A percentile compares a stretch with the other conserved stretches of the same genome.
These are phyloP conservation scores for Excoecaria agallocha DNA, from an alignment of 345 rosid genomes.

Conservation along the genomic window DNA sequence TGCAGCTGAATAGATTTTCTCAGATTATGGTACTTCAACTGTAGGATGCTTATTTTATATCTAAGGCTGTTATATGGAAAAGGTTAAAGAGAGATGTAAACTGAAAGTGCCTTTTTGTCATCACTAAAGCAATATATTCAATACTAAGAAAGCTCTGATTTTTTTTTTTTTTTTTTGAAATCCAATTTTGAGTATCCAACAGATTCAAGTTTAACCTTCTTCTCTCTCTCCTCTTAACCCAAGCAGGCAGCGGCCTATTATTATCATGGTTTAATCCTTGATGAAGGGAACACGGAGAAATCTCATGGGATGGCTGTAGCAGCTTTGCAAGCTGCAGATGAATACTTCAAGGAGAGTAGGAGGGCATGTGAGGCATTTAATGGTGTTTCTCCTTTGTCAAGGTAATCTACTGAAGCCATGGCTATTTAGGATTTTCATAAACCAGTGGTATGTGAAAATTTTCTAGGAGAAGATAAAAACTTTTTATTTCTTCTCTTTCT, in stretches of 20 bases:
- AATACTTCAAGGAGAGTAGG: slow-evolving; percentile 80
- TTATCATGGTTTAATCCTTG: slow-evolving; percentile 96
- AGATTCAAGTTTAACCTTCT: neutral
- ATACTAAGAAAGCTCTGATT: neutral
- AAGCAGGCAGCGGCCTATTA: slow-evolving; percentile 97
- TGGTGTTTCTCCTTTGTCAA: slow-evolving; percentile 68
- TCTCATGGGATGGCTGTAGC: slow-evolving; percentile 95
- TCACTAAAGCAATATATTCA: too few relatives aligned
- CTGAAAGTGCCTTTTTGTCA: neutral
- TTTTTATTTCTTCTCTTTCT: too few relatives aligned
- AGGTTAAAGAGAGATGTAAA: neutral
- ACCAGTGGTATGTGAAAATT: neutral
- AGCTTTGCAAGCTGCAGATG: slow-evolving; percentile 96
- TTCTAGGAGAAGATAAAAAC: too few relatives aligned
- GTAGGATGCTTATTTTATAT: neutral
- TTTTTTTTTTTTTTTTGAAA: neutral
- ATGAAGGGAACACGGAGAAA: slow-evolving; percentile 96
- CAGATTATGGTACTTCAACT: neutral
- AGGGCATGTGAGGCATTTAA: slow-evolving; percentile 74
- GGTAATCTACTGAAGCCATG: slow-evolving; percentile 42
- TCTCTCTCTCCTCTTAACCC: neutral
- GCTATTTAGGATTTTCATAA: neutral
- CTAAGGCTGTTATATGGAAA: neutral
- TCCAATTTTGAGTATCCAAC: neutral
- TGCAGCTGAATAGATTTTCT: neutral